Base-by-base conservation (phyloP, 768 basidiomycete species). In the Psilocybe cyanescens region DNA sequence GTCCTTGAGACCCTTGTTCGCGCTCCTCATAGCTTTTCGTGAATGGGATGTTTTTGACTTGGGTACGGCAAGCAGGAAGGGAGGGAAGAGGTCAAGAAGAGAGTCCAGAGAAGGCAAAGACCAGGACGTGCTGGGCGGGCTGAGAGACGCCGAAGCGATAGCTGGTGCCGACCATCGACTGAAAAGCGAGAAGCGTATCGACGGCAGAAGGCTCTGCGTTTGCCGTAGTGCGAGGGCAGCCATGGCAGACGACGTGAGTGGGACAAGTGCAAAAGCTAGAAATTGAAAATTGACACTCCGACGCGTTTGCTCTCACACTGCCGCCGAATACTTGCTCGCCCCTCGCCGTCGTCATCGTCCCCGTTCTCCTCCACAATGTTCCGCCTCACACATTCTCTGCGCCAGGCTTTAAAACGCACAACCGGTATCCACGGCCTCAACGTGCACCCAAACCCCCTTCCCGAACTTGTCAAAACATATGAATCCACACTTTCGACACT, bases 11-110 rank as follows among this genome's bases (percentile, higher is more conserved):
- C 95, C 95, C 75, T 99, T 99, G 75, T 95, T 95, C 14, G 95
- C 91, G 64, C 87, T 88, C 45, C 96, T 84, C 95, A 97, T 97
- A n/a, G 90, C 84, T 75, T 99, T 99, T 55, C 92, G 83, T 19
- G 94, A 95, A 76, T 98, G 95, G 0, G 95, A 95, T 9, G 88
- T 84, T 77, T 96, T 96, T 73, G 90, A 91, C 78, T 98, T 98
- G 28, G 97, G 97, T 1, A 97, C 97, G 28, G 95, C 95, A 46
- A 95, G 85, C 17, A 98, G 79, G 73, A 96, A 87, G 0, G 95
- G 83, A 11, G 96, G 96, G 63, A 98, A 83, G 47, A 97, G 84
- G 64, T 96, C 92, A 44, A 81, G 74, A 30, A 83, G 67, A 14
- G 81, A 80, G 48, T 75, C 75, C 17, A 80, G 66, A 8, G 79